Evolutionary conservation across 192 early-diverging fungal genomes (phyloP).

Genomic region (Entophlyctis luteolus): DNA sequence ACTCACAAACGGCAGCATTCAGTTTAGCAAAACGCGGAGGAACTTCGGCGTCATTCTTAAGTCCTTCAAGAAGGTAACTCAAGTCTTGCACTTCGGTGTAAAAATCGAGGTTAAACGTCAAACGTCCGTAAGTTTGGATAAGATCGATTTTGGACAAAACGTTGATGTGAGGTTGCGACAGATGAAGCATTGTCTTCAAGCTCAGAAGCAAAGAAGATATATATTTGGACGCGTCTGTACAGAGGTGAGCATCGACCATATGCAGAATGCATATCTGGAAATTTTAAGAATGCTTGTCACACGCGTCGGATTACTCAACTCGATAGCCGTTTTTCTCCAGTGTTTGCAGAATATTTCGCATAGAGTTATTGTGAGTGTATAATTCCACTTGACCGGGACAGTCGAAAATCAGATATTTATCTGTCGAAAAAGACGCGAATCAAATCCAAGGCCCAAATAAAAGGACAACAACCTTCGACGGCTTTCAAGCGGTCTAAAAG

Average conservation of each 20-base stretch:
- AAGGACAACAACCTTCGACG: constrained; percentile 34
- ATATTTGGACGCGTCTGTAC: constrained; percentile 83
- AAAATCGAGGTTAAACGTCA: constrained; percentile 86
- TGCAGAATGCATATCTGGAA: constrained; percentile 71
- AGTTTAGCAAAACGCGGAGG: constrained; percentile 47
- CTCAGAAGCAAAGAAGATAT: constrained; percentile 87
- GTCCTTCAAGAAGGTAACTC: constrained; percentile 68
- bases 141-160: constrained; percentile 56
- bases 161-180: constrained; percentile 54
- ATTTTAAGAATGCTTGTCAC: constrained; percentile 65
- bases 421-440: constrained; percentile 3
- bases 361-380: constrained; percentile 64
- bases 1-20: constrained; percentile 79
- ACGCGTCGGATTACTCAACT: constrained; percentile 50
- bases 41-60: constrained; percentile 58
- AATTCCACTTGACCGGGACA: constrained; percentile 62
- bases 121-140: constrained; percentile 61
- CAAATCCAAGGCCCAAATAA: background rate
- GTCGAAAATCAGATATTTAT: constrained; percentile 58
- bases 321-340: constrained; percentile 64
- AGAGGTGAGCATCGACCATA: constrained; percentile 78
- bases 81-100: constrained; percentile 95
- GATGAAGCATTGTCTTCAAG: constrained; percentile 68
- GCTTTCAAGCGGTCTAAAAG: constrained; percentile 35
- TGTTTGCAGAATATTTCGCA: constrained; percentile 69